Conservation (phyloP, 164 flowering plant genomes). For the Macadamia integrifolia region DNA sequence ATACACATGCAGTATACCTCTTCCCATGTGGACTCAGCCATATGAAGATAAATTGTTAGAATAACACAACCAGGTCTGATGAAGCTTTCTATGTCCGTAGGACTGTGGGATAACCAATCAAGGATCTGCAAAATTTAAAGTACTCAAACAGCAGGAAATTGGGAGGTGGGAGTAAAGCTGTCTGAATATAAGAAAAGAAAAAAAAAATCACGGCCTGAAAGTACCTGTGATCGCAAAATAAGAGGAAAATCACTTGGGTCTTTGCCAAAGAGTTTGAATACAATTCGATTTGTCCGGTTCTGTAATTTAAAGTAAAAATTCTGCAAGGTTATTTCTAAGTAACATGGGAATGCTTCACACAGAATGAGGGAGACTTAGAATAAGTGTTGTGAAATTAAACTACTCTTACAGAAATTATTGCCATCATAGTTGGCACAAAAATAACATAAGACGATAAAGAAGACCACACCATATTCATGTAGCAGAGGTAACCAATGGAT, state of each 20-base stretch:
- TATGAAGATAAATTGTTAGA: slow-evolving; percentile 59
- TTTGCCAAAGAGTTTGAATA: slow-evolving; percentile 85
- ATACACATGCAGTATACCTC: slow-evolving; percentile 38
- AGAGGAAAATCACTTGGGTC: slow-evolving; percentile 69
- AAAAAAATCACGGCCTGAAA: not conserved
- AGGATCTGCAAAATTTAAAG: slow-evolving; percentile 45
- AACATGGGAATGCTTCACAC: not conserved
- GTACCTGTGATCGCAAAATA: slow-evolving; percentile 55
- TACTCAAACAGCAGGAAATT: slow-evolving; percentile 1
- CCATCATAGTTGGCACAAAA: not conserved
- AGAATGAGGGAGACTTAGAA: too few species aligned
- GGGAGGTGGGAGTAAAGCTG: too few species aligned
- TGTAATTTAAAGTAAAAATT: slow-evolving; percentile 19
- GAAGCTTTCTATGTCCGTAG: slow-evolving; percentile 84
- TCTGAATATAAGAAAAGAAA: not conserved
- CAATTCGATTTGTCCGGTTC: slow-evolving; percentile 81
- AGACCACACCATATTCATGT: not conserved
- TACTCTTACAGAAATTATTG: not conserved
- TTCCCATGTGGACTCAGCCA: slow-evolving; percentile 52
- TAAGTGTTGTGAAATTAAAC: not conserved
- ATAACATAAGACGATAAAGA: not conserved
- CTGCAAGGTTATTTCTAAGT: not conserved
- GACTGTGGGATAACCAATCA: slow-evolving; percentile 79
- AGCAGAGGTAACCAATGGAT: not conserved
- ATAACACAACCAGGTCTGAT: slow-evolving; percentile 83